Evolutionary conservation across 73 alveolate genomes (phyloP).

Genomic region (Blepharisma stoltei): DNA sequence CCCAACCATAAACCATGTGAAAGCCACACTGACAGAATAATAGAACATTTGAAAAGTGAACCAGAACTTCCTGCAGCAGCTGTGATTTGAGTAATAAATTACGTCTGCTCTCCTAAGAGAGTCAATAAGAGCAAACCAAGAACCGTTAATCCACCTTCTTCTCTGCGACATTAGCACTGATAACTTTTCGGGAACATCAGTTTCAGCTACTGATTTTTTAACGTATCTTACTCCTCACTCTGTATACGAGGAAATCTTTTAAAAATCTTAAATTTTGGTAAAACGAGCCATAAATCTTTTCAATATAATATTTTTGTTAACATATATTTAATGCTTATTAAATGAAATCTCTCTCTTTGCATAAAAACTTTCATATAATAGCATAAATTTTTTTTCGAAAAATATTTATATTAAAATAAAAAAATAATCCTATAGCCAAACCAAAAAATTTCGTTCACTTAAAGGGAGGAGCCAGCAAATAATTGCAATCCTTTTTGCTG

Average conservation of each 20-base stretch:
- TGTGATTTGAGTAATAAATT: not conserved
- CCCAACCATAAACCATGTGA: slow-evolving; percentile 21
- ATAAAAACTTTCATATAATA: slow-evolving; percentile 23
- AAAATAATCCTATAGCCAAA: not conserved
- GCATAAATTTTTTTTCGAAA: slow-evolving; percentile 34
- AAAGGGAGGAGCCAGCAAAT: not conserved
- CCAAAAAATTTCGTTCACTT: too few relatives aligned
- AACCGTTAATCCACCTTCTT: slow-evolving; percentile 69
- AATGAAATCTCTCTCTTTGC: too few relatives aligned
- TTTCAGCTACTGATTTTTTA: slow-evolving; percentile 51
- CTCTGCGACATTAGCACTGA: slow-evolving; percentile 48
- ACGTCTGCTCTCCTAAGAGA: not conserved
- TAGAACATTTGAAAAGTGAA: slow-evolving; percentile 12
- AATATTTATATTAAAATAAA: not conserved
- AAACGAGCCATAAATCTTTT: too few relatives aligned
- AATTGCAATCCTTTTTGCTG: slow-evolving; percentile 22
- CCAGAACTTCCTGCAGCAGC: not conserved
- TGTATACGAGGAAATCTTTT: too few relatives aligned
- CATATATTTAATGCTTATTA: too few relatives aligned
- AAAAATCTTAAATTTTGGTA: too few relatives aligned
- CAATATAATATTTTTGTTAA: too few relatives aligned
- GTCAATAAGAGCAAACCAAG: slow-evolving; percentile 49
- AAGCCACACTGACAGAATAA: not conserved
- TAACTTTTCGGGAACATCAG: slow-evolving; percentile 54
- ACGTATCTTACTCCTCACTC: slow-evolving; percentile 51